A percentile compares a stretch with the other conserved stretches of the same genome.
Conservation (phyloP, 2,329 filamentous ascomycete genomes). For the Scedosporium dehoogii region DNA sequence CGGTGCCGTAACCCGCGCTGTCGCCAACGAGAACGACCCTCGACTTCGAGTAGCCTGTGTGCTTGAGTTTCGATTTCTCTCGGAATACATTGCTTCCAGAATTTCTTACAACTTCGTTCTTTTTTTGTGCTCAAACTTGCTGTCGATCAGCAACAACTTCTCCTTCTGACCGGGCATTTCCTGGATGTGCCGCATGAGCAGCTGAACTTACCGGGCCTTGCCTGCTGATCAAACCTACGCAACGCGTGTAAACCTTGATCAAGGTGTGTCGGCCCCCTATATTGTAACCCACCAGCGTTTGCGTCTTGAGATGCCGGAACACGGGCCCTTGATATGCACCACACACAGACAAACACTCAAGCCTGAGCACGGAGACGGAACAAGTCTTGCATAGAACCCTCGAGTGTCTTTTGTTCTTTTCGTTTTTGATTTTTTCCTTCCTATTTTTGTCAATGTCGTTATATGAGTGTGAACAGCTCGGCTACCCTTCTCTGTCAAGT, state of each 20-base stretch:
- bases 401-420: not conserved
- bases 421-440: not conserved
- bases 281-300: not conserved
- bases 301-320: not conserved
- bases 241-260: not conserved
- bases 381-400: not conserved
- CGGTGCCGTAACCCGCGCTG: not conserved
- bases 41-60: not conserved
- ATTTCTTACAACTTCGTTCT: not conserved
- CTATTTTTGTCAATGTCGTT: not conserved
- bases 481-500: not conserved
- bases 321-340: not conserved
- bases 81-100: not conserved
- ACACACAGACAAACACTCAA: not conserved
- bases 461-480: not conserved
- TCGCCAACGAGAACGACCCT: not conserved
- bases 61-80: not conserved
- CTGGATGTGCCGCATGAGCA: not conserved
- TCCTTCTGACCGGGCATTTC: not conserved
- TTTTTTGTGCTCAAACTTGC: not conserved
- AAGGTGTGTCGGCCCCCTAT: conserved; percentile 3
- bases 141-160: not conserved
- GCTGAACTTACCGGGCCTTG: conserved; percentile 1
- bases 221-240: conserved; percentile 2
- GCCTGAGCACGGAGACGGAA: not conserved